A percentile compares a stretch with the other conserved stretches of the same genome.
These are phyloP conservation scores for Botrytis fabae DNA, from an alignment of 2,329 filamentous ascomycete genomes.

Conservation along the genomic window DNA sequence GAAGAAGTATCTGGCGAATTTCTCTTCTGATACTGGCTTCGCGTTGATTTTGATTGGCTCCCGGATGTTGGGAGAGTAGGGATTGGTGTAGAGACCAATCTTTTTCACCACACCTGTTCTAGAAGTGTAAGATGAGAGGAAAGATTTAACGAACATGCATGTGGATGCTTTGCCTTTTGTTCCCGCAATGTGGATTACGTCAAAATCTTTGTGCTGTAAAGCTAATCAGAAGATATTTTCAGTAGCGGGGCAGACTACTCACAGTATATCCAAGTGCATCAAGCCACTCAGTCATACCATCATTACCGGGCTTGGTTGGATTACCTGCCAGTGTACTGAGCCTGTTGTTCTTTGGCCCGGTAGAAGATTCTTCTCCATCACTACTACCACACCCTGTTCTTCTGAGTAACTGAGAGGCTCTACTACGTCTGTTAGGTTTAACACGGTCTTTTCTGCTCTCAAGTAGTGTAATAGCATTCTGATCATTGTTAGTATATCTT, in stretches of 20 bases:
- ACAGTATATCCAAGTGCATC: constrained; percentile 17
- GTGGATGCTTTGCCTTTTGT: constrained; percentile 74
- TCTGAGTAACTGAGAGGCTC: constrained; percentile 9
- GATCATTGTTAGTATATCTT: background rate
- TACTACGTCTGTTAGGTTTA: background rate
- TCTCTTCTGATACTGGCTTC: constrained; percentile 53
- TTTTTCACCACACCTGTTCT: constrained; percentile 29
- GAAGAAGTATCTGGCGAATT: constrained; percentile 49
- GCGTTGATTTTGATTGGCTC: constrained; percentile 65
- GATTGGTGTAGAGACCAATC: constrained; percentile 66
- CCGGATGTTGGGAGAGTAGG: constrained; percentile 63
- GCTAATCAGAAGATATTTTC: background rate
- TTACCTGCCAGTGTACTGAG: background rate
- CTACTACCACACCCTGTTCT: constrained; percentile 6
- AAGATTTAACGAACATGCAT: constrained; percentile 63
- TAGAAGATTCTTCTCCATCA: constrained; percentile 4
- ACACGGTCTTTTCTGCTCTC: constrained; percentile 5
- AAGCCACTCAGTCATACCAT: constrained; percentile 21
- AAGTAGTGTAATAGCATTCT: constrained; percentile 14
- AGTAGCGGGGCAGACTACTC: background rate
- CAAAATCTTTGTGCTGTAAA: constrained; percentile 3
- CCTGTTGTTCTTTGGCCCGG: background rate
- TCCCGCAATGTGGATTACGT: constrained; percentile 64
- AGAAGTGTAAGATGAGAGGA: constrained; percentile 53
- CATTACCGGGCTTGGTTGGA: background rate